A percentile compares a stretch with the other conserved stretches of the same genome.
Conservation (phyloP, 805 yeast species). For the Nakazawaea pomicola region DNA sequence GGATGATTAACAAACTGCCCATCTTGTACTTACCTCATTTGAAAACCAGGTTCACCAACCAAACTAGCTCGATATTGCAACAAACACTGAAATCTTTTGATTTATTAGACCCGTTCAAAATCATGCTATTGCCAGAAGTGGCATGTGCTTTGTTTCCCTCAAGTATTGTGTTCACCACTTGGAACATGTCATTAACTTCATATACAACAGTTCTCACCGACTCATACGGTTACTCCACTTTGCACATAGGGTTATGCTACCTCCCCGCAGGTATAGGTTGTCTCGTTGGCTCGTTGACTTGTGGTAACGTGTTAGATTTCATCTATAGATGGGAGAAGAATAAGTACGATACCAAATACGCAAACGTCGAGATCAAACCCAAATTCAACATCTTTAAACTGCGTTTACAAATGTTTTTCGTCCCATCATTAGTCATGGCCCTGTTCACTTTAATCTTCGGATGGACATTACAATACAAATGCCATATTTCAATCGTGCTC, state of each 20-base stretch:
- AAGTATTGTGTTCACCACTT: constrained; percentile 59
- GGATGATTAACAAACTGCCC: constrained; percentile 11
- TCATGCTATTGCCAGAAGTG: constrained; percentile 40
- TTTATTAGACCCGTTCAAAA: constrained; percentile 34
- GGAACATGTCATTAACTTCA: constrained; percentile 68
- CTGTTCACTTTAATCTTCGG: constrained; percentile 49
- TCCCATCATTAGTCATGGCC: constrained; percentile 34
- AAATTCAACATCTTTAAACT: constrained; percentile 45
- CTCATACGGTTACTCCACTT: constrained; percentile 44
- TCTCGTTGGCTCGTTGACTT: constrained; percentile 49
- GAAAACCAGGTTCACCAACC: constrained; percentile 1
- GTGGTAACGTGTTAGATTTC: constrained; percentile 55
- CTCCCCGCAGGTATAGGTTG: constrained; percentile 72
- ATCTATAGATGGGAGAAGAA: constrained; percentile 34
- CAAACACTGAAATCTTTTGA: constrained; percentile 21
- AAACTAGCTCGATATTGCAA: constrained; percentile 21
- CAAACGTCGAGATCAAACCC: constrained; percentile 15
- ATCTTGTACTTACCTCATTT: constrained; percentile 9
- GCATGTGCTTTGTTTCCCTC: constrained; percentile 47
- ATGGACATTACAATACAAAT: constrained; percentile 51
- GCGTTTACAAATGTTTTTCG: constrained; percentile 38
- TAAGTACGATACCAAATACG: constrained; percentile 25
- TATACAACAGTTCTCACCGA: constrained; percentile 49
- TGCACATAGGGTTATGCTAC: constrained; percentile 65
- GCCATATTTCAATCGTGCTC: constrained; percentile 45